Percentiles rank a stretch among this genome's conserved stretches.
Evolutionary conservation across 768 basidiomycete genomes (phyloP).

Genomic region (Naematelia encephala): DNA sequence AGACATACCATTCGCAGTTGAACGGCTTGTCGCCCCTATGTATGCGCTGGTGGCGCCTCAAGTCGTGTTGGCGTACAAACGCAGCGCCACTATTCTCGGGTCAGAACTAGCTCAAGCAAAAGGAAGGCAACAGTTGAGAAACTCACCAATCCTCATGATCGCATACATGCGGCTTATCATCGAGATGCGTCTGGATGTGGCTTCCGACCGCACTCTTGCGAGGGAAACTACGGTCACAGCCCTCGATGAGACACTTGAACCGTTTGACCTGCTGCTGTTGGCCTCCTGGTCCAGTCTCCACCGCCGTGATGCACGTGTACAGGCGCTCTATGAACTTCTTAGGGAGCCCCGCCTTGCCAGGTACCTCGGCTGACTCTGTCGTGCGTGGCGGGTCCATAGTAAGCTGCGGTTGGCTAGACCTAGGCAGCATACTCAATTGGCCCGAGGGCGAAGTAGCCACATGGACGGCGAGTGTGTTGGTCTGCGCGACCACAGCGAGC

Average conservation of each 20-base stretch:
- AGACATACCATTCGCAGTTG: slow-evolving; percentile 53
- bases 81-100: slow-evolving; percentile 45
- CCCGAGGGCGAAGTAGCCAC: slow-evolving; percentile 8
- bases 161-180: slow-evolving; percentile 54
- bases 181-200: slow-evolving; percentile 55
- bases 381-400: slow-evolving; percentile 14
- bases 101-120: not conserved
- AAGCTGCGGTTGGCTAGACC: slow-evolving; percentile 17
- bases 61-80: slow-evolving; percentile 54
- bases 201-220: slow-evolving; percentile 52
- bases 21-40: slow-evolving; percentile 53
- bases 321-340: slow-evolving; percentile 48
- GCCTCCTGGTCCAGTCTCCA: slow-evolving; percentile 28
- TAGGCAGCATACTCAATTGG: not conserved
- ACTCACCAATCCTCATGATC: slow-evolving; percentile 51
- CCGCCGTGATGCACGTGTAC: slow-evolving; percentile 43
- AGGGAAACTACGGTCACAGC: slow-evolving; percentile 45
- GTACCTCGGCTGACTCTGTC: not conserved
- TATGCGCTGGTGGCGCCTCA: slow-evolving; percentile 52
- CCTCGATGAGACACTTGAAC: slow-evolving; percentile 47
- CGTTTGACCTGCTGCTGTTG: slow-evolving; percentile 35
- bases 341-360: slow-evolving; percentile 25
- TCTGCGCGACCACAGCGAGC: not conserved
- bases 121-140: not conserved
- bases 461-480: not conserved